phyloP scores from a whole-genome alignment of 768 basidiomycete species.

The Nidularia pulvinata region DNA sequence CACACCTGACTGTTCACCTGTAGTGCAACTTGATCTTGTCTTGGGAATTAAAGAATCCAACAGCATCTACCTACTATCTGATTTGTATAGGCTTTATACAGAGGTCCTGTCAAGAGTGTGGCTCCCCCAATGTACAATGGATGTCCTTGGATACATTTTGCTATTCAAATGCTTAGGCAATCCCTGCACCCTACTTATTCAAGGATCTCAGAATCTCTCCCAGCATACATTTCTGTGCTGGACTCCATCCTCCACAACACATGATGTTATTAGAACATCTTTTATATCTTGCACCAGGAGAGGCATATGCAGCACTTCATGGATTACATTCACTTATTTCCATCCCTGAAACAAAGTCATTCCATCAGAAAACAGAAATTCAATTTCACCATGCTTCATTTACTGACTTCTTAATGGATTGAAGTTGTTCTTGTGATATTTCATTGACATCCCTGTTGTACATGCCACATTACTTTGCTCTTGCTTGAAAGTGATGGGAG shows the following conservation, averaged over 20 bases:
- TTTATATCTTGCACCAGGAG: constrained; percentile 1
- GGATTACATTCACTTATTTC: constrained; percentile 2
- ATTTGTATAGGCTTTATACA: no score
- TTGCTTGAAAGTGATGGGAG: no score
- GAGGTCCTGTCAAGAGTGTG: constrained; percentile 2
- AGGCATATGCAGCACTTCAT: neutral
- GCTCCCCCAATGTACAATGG: neutral
- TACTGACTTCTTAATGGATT: neutral
- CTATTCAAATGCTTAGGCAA: neutral
- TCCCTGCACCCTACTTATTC: neutral
- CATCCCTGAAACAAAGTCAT: neutral
- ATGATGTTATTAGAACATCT: constrained; percentile 1
- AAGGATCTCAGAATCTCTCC: no score
- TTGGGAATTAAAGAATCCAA: constrained; percentile 3
- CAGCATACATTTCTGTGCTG: neutral
- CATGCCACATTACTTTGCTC: no score
- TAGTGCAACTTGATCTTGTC: constrained; percentile 6
- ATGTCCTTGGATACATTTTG: neutral
- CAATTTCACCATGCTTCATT: neutral
- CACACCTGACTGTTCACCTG: constrained; percentile 6
- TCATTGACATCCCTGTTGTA: no score
- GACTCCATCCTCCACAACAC: neutral
- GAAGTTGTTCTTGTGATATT: no score
- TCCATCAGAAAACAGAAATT: neutral
- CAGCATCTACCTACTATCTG: no score